Evolutionary conservation across 805 yeast genomes (phyloP).

Genomic region (Lipomyces oligophaga): DNA sequence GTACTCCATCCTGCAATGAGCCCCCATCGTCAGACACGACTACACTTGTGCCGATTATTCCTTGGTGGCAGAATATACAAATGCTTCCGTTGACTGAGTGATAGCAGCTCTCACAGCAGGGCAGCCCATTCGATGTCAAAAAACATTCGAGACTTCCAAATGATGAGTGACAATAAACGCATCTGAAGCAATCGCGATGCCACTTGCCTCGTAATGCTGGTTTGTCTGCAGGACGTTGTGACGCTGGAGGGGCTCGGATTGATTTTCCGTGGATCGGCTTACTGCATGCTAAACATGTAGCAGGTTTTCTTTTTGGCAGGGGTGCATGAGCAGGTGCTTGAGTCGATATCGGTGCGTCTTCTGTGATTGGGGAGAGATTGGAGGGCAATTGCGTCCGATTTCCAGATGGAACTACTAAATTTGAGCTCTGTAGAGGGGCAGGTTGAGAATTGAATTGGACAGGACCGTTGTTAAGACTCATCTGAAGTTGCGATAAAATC

Average conservation of each 20-base stretch:
- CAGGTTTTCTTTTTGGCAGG: not conserved
- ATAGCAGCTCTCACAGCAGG: constrained; percentile 75
- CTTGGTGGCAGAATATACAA: constrained; percentile 65
- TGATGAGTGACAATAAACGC: constrained; percentile 52
- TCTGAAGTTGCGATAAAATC: constrained; percentile 12
- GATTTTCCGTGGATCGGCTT: constrained; percentile 7
- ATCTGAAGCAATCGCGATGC: constrained; percentile 84
- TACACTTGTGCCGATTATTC: constrained; percentile 88
- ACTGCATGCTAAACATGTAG: constrained; percentile 5
- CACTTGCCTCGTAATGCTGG: constrained; percentile 41
- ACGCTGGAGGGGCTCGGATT: constrained; percentile 3
- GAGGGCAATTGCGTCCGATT: too few species aligned
- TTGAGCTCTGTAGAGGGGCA: too few species aligned
- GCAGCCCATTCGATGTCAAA: constrained; percentile 67
- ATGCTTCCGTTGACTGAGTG: constrained; percentile 72
- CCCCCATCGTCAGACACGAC: constrained; percentile 43
- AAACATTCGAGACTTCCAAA: constrained; percentile 44
- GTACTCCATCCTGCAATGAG: not conserved
- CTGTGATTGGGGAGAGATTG: not conserved
- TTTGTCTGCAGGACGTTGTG: not conserved
- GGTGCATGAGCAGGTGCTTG: too few species aligned
- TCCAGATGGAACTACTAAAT: too few species aligned
- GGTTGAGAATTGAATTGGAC: not conserved
- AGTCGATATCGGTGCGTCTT: too few species aligned
- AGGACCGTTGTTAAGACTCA: constrained; percentile 1